phyloP scores from a whole-genome alignment of 306 rosid genomes.

The Sphenostylis stenocarpa region DNA sequence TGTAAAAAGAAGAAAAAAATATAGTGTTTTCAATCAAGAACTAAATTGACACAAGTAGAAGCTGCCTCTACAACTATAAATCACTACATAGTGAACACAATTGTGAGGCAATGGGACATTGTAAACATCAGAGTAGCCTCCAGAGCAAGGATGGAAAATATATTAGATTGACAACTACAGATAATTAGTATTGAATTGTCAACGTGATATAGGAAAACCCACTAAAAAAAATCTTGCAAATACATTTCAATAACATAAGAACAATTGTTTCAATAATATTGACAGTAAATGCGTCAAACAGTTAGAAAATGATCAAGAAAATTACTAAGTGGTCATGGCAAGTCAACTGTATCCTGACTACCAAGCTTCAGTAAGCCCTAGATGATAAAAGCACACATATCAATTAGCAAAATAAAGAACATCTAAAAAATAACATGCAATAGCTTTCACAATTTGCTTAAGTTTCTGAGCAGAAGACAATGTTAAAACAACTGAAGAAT shows the following conservation, averaged over 20 bases:
- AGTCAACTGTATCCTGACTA: conserved; percentile 71
- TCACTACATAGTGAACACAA: not conserved
- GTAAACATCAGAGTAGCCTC: conserved; percentile 5
- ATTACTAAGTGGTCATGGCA: conserved; percentile 66
- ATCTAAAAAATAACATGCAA: conserved; percentile 35
- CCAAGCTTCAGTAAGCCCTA: conserved; percentile 77
- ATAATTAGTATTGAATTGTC: conserved; percentile 3
- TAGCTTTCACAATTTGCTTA: conserved; percentile 15
- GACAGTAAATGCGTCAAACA: conserved; percentile 39
- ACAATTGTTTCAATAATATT: conserved; percentile 24
- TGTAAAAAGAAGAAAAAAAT: not conserved
- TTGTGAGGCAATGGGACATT: not conserved
- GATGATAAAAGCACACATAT: conserved; percentile 51
- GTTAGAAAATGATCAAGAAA: conserved; percentile 65
- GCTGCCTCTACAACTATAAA: not conserved
- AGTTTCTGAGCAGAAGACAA: conserved; percentile 18
- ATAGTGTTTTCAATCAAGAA: conserved; percentile 3
- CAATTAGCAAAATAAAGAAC: conserved; percentile 52
- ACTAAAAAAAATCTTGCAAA: not conserved
- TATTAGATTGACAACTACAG: conserved; percentile 1
- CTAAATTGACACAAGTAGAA: not conserved
- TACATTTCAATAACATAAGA: conserved; percentile 16
- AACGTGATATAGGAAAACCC: not conserved
- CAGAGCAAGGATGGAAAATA: conserved; percentile 12
- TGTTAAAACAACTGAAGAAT: not conserved